Evolutionary conservation across 192 early-diverging fungal genomes (phyloP).

Genomic region (Chytriomyces sp.): DNA sequence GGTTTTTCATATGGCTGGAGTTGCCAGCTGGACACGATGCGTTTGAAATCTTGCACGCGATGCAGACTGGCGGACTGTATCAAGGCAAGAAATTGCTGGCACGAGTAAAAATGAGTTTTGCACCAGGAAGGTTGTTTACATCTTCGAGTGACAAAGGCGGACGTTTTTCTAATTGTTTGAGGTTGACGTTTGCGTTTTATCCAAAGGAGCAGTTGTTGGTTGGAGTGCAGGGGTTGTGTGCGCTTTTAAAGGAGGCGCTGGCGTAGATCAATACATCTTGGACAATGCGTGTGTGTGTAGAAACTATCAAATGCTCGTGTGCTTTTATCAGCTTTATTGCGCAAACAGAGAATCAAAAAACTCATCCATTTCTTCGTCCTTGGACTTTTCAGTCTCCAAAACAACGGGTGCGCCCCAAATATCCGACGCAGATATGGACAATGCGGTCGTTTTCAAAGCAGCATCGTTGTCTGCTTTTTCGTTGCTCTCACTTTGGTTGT

Average conservation of each 20-base stretch:
- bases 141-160: neutral
- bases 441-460: slow-evolving; percentile 41
- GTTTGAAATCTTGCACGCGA: slow-evolving; percentile 19
- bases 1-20: slow-evolving; percentile 55
- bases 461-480: slow-evolving; percentile 31
- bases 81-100: slow-evolving; percentile 16
- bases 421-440: neutral
- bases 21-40: slow-evolving; percentile 22
- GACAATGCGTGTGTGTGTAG: no score
- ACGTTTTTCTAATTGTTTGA: slow-evolving; percentile 33
- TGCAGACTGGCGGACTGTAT: neutral
- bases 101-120: slow-evolving; percentile 39
- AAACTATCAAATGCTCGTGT: neutral
- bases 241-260: slow-evolving; percentile 12
- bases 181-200: slow-evolving; percentile 50
- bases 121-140: slow-evolving; percentile 45
- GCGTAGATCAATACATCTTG: neutral
- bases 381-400: slow-evolving; percentile 41
- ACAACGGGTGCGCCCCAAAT: slow-evolving; percentile 30
- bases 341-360: slow-evolving; percentile 67
- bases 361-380: slow-evolving; percentile 68
- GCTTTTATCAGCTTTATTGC: slow-evolving; percentile 38
- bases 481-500: neutral
- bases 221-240: slow-evolving; percentile 48
- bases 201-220: slow-evolving; percentile 35